Base-by-base conservation (phyloP, 2,329 filamentous ascomycete species). In the Cladosporium sp. region DNA sequence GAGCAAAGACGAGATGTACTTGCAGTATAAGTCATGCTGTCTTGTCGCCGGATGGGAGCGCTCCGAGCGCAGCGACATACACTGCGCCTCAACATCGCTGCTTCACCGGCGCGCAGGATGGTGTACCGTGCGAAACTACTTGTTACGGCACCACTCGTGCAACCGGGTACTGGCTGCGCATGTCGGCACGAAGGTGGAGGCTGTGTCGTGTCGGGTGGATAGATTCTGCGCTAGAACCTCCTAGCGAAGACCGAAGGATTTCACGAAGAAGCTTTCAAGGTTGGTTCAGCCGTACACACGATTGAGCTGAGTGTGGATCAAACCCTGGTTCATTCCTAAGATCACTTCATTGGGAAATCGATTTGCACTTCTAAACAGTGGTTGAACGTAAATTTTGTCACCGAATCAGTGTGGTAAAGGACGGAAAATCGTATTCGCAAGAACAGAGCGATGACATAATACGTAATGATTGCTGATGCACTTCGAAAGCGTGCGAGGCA, bases 231-330 rank as follows among this genome's bases (percentile, higher is more conserved):
- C 61, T 56, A 46, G 61, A 55, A 63, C 5, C 8, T 35, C 21
- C 33, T 35, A 57, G 55, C 55, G 31, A 57, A 35, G 29, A 3
- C 5, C 59, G 59, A 62, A 62, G 59, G 59, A 62, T 62, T 52
- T 14, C 40, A 46, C 29, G 55, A 11, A 37, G 55, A 33, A 57
- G 55, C 18, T 23, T 57, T 28, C 18, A 16, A 55, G 3, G 1
- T 21, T 33, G 28, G 52, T 55, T 33, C 31, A 55, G 52, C 40
- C n/a, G 40, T 10, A 46, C n/a, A 46, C 40, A 23, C 40, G 40
- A 46, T 46, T 46, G 40, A 46, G 40, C 40, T 46, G 40, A 23
- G 40, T 46, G 40, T 23, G 40, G 40, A n/a, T 46, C 40, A 46
- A 46, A 46, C 40, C n/a, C 40, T 46, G 40, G 49, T 26, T 16